Conservation (phyloP, 2,329 filamentous ascomycete genomes). For the Penicillium sumatraense region DNA sequence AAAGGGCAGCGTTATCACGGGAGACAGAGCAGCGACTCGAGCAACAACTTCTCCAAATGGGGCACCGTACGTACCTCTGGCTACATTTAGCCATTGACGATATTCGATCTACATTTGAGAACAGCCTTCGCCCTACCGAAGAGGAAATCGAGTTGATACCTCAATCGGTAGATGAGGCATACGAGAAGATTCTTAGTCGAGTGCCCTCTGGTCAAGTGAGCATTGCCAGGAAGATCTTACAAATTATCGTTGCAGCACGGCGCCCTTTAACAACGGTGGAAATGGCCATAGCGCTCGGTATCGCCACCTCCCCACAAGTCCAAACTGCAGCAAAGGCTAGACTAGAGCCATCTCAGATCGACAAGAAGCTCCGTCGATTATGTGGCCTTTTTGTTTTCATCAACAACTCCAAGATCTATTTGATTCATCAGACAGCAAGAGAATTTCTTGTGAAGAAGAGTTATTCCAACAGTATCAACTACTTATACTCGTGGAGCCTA, state of each 20-base stretch:
- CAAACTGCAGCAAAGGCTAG: conserved; percentile 1
- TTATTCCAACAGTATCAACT: neutral
- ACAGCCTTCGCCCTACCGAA: conserved; percentile 14
- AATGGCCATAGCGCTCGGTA: conserved; percentile 18
- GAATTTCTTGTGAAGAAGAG: conserved; percentile 11
- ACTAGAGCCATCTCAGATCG: neutral
- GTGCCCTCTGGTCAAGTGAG: neutral
- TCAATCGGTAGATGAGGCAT: conserved; percentile 16
- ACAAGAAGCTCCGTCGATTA: conserved; percentile 6
- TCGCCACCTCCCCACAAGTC: conserved; percentile 2
- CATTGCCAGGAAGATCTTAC: conserved; percentile 9
- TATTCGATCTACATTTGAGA: conserved; percentile 6
- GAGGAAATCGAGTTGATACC: conserved; percentile 16
- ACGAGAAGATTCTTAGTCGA: conserved; percentile 20
- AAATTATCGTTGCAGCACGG: conserved; percentile 19
- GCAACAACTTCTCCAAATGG: conserved; percentile 19
- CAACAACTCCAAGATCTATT: conserved; percentile 18
- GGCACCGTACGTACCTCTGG: conserved; percentile 28
- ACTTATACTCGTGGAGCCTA: neutral
- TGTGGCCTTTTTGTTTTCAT: conserved; percentile 23
- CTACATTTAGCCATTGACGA: conserved; percentile 22
- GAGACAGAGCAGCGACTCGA: conserved; percentile 8
- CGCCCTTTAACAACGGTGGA: conserved; percentile 18
- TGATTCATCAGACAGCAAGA: conserved; percentile 23
- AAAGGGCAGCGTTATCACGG: neutral